Percentiles rank a stretch among this genome's conserved stretches.
Conservation (phyloP, 768 basidiomycete species). For the Xanthoconium purpureum region DNA sequence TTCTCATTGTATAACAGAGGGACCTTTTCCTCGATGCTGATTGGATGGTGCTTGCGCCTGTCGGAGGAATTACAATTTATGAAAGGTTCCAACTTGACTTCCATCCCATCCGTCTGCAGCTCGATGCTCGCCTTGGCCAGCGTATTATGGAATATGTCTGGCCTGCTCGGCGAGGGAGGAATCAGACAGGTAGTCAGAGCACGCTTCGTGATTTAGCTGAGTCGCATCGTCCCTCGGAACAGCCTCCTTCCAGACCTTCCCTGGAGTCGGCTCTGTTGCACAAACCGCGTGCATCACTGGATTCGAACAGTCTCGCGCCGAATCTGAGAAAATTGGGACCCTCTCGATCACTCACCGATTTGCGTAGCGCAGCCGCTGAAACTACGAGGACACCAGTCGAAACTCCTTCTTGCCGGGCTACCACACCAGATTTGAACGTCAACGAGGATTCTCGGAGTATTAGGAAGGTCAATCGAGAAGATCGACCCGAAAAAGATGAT, state of each 20-base stretch:
- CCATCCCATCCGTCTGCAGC: conserved; percentile 82
- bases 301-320: conserved; percentile 36
- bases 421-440: conserved; percentile 15
- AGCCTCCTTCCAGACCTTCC: conserved; percentile 39
- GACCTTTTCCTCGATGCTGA: conserved; percentile 72
- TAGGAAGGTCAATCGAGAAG: conserved; percentile 20
- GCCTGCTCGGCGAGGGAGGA: conserved; percentile 53
- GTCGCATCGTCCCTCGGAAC: conserved; percentile 19
- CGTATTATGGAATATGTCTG: conserved; percentile 88
- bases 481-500: conserved; percentile 41
- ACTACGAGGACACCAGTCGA: conserved; percentile 20
- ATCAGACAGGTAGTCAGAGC: not conserved
- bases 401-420: conserved; percentile 4
- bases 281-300: conserved; percentile 32
- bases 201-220: conserved; percentile 9
- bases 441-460: conserved; percentile 23
- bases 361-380: conserved; percentile 47
- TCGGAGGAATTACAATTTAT: conserved; percentile 90
- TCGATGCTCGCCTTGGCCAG: conserved; percentile 79
- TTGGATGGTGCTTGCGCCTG: conserved; percentile 84
- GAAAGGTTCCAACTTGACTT: conserved; percentile 76
- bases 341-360: conserved; percentile 70
- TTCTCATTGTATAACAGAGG: conserved; percentile 39
- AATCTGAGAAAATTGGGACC: conserved; percentile 50
- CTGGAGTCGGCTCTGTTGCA: conserved; percentile 47